Percentiles rank a stretch among this genome's conserved stretches.
Evolutionary conservation across 2,329 filamentous ascomycete species (phyloP).

Genomic region (Clathrospora elynae): DNA sequence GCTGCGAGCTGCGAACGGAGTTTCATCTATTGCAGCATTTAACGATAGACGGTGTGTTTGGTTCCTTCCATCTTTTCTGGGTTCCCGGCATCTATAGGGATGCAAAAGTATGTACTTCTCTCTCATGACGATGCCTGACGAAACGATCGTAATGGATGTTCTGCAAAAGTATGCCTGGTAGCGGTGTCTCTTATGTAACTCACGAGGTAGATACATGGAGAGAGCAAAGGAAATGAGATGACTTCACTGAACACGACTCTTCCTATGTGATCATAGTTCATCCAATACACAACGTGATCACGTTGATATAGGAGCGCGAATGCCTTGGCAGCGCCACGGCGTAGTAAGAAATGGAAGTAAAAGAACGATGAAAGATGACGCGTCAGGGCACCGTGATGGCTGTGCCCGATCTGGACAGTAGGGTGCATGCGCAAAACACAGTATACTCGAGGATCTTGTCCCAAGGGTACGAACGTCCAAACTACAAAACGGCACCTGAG

Average conservation of each 20-base stretch:
- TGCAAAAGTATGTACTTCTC: constrained; percentile 36
- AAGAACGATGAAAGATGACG: too few species aligned
- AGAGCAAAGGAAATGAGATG: constrained; percentile 28
- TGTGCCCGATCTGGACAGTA: constrained; percentile 22
- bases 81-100: constrained; percentile 32
- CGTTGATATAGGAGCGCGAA: too few species aligned
- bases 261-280: too few species aligned
- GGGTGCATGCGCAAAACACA: constrained; percentile 19
- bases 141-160: constrained; percentile 34
- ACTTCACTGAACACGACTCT: constrained; percentile 14
- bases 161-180: constrained; percentile 30
- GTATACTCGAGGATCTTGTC: background rate
- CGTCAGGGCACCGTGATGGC: constrained; percentile 39
- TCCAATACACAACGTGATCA: too few species aligned
- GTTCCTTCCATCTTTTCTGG: constrained; percentile 35
- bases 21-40: constrained; percentile 41
- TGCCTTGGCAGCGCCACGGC: too few species aligned
- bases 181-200: constrained; percentile 29
- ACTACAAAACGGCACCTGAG: too few species aligned
- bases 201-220: constrained; percentile 19
- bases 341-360: too few species aligned
- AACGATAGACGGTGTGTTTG: constrained; percentile 45
- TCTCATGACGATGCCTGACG: constrained; percentile 38
- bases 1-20: constrained; percentile 38
- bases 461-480: background rate